Percentiles rank a stretch among this genome's conserved stretches.
Conservation (phyloP, 768 basidiomycete genomes). For the Mycena amicta region DNA sequence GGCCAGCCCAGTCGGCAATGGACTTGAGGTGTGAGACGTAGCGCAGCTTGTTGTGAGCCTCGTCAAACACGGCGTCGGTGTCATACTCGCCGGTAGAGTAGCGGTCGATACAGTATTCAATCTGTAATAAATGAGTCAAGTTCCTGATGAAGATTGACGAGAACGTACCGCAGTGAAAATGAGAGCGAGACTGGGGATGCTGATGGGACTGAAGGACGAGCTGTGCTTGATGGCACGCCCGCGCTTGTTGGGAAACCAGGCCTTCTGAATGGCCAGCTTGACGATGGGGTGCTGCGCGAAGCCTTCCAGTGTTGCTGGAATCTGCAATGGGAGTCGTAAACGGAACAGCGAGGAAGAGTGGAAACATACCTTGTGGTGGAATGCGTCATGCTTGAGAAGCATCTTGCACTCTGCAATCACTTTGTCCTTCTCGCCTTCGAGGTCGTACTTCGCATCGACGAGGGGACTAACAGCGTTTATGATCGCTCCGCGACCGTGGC, state of each 20-base stretch:
- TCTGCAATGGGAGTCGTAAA: too few species aligned
- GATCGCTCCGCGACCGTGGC: slow-evolving; percentile 6
- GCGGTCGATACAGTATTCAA: not conserved
- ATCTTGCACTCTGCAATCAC: not conserved
- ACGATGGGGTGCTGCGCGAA: not conserved
- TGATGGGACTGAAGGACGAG: not conserved
- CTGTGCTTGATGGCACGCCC: not conserved
- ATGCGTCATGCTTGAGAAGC: not conserved
- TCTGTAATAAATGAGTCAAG: not conserved
- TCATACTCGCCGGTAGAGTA: not conserved
- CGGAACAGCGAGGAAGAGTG: not conserved
- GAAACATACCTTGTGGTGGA: slow-evolving; percentile 1
- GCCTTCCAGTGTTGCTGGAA: not conserved
- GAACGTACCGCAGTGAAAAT: not conserved
- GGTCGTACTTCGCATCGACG: not conserved
- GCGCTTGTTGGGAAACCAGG: not conserved
- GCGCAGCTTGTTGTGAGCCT: not conserved
- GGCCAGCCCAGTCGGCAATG: not conserved
- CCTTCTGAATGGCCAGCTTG: not conserved
- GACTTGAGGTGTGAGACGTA: not conserved
- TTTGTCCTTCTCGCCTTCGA: not conserved
- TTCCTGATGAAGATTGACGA: not conserved
- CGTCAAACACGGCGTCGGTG: not conserved
- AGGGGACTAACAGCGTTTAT: slow-evolving; percentile 3
- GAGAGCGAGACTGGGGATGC: not conserved